Conservation (phyloP, 2,329 filamentous ascomycete species). For the Pseudogymnoascus sp. region DNA sequence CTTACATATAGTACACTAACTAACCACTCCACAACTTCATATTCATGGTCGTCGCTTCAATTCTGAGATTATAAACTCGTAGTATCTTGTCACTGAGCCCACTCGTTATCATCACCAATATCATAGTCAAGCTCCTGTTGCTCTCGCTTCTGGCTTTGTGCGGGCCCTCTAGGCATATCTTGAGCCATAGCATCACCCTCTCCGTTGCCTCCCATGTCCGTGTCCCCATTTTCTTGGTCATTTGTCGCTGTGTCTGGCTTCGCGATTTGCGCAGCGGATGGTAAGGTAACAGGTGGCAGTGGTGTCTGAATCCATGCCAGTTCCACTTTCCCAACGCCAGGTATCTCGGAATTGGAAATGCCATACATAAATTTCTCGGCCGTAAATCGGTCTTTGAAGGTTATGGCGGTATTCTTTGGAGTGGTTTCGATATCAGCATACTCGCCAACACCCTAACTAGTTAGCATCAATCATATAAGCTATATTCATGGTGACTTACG, state of each 20-base stretch:
- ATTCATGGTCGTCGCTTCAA: neutral
- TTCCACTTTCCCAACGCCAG: constrained; percentile 56
- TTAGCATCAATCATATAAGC: constrained; percentile 11
- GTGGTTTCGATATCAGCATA: constrained; percentile 50
- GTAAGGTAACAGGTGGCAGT: constrained; percentile 21
- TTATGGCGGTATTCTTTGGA: constrained; percentile 43
- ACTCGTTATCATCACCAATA: constrained; percentile 35
- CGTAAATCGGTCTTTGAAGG: constrained; percentile 60
- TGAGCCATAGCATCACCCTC: constrained; percentile 27
- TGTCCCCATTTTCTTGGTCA: constrained; percentile 16
- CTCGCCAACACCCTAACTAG: constrained; percentile 51
- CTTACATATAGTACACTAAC: neutral
- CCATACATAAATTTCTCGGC: constrained; percentile 62
- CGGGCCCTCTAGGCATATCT: constrained; percentile 7
- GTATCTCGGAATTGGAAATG: constrained; percentile 49
- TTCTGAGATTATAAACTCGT: neutral
- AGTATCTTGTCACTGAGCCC: constrained; percentile 14
- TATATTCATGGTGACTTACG: constrained; percentile 36
- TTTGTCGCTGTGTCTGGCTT: constrained; percentile 11
- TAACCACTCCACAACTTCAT: neutral
- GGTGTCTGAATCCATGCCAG: constrained; percentile 50
- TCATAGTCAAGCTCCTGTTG: constrained; percentile 32
- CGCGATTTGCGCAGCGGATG: constrained; percentile 8
- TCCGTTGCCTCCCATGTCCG: constrained; percentile 15
- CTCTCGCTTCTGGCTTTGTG: constrained; percentile 13